These are phyloP conservation scores for Colletotrichum lindemuthianum DNA, from an alignment of 2,329 filamentous ascomycete genomes.

Conservation along the genomic window DNA sequence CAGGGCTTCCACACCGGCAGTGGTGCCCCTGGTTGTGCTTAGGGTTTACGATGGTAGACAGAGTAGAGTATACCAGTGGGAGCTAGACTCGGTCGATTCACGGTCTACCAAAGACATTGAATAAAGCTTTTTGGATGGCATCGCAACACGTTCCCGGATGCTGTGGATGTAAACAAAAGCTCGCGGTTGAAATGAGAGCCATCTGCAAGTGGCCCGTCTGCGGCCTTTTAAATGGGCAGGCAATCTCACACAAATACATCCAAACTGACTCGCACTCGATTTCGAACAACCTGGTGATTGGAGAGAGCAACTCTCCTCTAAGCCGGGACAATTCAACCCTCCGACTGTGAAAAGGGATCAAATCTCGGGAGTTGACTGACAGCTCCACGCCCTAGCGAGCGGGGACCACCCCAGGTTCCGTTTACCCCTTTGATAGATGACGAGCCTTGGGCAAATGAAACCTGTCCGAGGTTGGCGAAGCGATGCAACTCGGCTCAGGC, in stretches of 20 bases:
- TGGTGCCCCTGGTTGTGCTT: conserved; percentile 4
- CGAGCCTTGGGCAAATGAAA: not conserved
- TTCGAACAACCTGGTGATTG: too few species aligned
- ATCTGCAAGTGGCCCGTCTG: too few species aligned
- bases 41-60: not conserved
- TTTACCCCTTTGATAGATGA: not conserved
- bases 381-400: not conserved
- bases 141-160: too few species aligned
- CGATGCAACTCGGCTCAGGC: conserved; percentile 3
- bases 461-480: not conserved
- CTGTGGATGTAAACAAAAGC: too few species aligned
- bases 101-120: too few species aligned
- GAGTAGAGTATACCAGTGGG: not conserved
- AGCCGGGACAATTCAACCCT: not conserved
- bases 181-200: too few species aligned
- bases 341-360: not conserved
- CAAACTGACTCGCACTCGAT: too few species aligned
- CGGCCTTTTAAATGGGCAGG: too few species aligned
- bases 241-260: too few species aligned
- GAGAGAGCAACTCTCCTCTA: too few species aligned
- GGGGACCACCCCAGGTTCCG: not conserved
- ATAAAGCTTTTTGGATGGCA: too few species aligned
- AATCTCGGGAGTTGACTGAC: not conserved
- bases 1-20: conserved; percentile 9
- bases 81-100: not conserved